phyloP scores from a whole-genome alignment of 2,329 filamentous ascomycete genomes.

The Curvularia sp. region DNA sequence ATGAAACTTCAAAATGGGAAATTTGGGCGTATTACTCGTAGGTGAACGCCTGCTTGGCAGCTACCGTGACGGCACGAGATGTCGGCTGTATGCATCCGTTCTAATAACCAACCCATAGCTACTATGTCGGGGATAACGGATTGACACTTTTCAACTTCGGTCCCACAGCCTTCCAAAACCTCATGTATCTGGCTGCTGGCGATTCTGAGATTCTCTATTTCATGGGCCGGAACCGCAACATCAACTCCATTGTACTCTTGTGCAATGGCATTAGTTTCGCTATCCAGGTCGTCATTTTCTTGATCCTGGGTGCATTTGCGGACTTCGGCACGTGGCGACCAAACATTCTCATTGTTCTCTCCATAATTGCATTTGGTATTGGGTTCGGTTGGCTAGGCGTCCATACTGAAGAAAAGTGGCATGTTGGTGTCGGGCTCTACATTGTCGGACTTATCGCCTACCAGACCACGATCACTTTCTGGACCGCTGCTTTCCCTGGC shows the following conservation, averaged over 20 bases:
- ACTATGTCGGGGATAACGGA: constrained; percentile 73
- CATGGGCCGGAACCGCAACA: constrained; percentile 55
- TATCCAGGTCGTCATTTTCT: constrained; percentile 66
- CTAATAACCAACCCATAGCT: constrained; percentile 46
- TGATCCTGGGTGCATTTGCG: constrained; percentile 61
- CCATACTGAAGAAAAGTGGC: constrained; percentile 66
- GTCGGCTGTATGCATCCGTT: constrained; percentile 8
- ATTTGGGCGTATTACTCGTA: constrained; percentile 65
- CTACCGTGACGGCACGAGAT: background rate
- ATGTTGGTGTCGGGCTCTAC: constrained; percentile 66
- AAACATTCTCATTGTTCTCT: constrained; percentile 65
- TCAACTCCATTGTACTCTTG: constrained; percentile 62
- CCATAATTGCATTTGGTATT: constrained; percentile 59
- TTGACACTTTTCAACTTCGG: constrained; percentile 63
- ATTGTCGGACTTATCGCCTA: constrained; percentile 72
- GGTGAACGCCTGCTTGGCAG: constrained; percentile 12
- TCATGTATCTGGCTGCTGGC: constrained; percentile 67
- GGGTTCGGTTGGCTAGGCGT: constrained; percentile 72
- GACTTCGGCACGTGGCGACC: constrained; percentile 70
- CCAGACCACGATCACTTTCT: constrained; percentile 72
- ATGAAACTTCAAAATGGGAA: constrained; percentile 60
- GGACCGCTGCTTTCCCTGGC: constrained; percentile 68
- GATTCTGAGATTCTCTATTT: constrained; percentile 62
- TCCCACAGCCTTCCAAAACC: constrained; percentile 62
- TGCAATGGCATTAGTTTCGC: constrained; percentile 73